phyloP scores from a whole-genome alignment of 805 yeast species.

The Lachancea lanzarotensis region DNA sequence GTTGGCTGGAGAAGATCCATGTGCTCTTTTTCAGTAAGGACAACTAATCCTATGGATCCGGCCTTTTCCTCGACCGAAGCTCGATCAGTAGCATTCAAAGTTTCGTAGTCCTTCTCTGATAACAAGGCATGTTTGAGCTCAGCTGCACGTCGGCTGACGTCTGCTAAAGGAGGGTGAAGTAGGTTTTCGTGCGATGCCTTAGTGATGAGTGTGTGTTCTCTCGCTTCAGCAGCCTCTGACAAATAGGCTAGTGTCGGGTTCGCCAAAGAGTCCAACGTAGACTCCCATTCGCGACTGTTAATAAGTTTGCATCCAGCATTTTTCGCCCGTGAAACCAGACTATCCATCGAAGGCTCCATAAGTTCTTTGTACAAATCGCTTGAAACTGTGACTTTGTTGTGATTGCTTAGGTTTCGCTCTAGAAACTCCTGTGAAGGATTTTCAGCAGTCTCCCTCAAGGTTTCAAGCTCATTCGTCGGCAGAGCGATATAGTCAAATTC shows the following conservation, averaged over 20 bases:
- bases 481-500: not conserved
- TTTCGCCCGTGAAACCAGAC: constrained; percentile 10
- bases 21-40: not conserved
- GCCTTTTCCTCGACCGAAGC: not conserved
- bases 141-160: not conserved
- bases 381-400: constrained; percentile 12
- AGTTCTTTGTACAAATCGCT: constrained; percentile 9
- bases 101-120: not conserved
- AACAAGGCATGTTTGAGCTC: not conserved
- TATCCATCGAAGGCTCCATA: constrained; percentile 10
- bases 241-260: constrained; percentile 11
- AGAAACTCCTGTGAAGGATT: constrained; percentile 13
- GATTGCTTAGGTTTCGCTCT: constrained; percentile 6
- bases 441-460: not conserved
- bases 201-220: constrained; percentile 9
- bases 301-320: not conserved
- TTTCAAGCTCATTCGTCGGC: not conserved
- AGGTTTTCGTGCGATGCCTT: not conserved
- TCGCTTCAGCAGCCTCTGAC: constrained; percentile 9
- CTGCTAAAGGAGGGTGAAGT: not conserved
- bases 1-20: not conserved
- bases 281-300: not conserved
- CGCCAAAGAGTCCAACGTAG: not conserved
- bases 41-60: not conserved
- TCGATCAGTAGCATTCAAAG: not conserved